Conservation (phyloP, 1,284 basidiomycete genomes). For the Leccinum laetum region DNA sequence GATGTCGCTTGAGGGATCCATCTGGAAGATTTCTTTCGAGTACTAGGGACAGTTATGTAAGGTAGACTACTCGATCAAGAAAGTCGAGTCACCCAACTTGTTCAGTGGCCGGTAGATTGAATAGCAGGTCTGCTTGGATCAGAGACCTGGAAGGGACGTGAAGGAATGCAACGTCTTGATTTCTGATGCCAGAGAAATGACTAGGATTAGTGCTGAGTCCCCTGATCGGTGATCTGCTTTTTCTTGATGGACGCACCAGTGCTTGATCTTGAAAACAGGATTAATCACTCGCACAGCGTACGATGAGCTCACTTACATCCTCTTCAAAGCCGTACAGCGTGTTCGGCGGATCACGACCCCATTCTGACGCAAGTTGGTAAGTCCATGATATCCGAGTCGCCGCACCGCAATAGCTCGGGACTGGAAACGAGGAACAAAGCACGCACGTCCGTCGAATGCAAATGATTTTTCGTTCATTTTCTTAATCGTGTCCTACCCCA, state of each 20-base stretch:
- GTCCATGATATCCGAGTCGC: neutral
- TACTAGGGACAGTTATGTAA: conserved; percentile 8
- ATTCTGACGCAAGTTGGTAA: conserved; percentile 41
- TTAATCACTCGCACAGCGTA: neutral
- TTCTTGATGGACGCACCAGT: neutral
- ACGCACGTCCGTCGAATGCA: conserved; percentile 62
- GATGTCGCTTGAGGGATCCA: too few species aligned
- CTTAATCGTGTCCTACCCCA: conserved; percentile 55
- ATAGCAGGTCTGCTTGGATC: conserved; percentile 86
- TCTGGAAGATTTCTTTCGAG: too few species aligned
- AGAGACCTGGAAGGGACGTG: conserved; percentile 80
- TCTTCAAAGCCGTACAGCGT: conserved; percentile 83
- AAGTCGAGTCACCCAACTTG: conserved; percentile 52
- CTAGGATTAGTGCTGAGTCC: conserved; percentile 35
- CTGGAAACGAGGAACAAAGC: neutral
- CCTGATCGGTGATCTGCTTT: neutral
- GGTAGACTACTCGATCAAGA: neutral
- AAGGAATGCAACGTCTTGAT: conserved; percentile 90
- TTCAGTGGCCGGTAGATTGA: conserved; percentile 88
- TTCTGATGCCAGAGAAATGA: conserved; percentile 81
- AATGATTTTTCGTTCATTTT: conserved; percentile 43
- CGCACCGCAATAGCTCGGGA: neutral
- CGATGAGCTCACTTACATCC: conserved; percentile 51
- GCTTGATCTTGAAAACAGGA: neutral
- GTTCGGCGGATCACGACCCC: conserved; percentile 60